These are phyloP conservation scores for Auriculariales sp. DNA, from an alignment of 768 basidiomycete species.

Conservation along the genomic window DNA sequence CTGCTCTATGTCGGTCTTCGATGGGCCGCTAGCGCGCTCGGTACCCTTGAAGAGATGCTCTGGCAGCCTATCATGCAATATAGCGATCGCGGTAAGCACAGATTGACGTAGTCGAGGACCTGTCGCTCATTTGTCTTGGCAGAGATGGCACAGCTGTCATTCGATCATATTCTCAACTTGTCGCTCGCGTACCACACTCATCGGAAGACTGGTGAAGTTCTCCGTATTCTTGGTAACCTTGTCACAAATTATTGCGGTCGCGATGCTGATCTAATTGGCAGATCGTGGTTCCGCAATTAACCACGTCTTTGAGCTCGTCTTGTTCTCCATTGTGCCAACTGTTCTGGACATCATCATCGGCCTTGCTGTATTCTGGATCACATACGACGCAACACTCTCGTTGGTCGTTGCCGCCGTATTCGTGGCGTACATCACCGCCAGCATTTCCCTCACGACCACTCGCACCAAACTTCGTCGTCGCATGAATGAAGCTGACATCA, in stretches of 20 bases:
- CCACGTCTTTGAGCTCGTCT: slow-evolving; percentile 60
- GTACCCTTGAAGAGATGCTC: slow-evolving; percentile 50
- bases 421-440: slow-evolving; percentile 34
- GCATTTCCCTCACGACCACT: slow-evolving; percentile 47
- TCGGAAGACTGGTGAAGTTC: slow-evolving; percentile 73
- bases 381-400: slow-evolving; percentile 19
- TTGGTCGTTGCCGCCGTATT: slow-evolving; percentile 59
- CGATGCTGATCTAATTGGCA: not conserved
- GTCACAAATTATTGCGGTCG: no score
- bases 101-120: not conserved
- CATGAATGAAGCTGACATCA: slow-evolving; percentile 64
- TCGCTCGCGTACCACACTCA: slow-evolving; percentile 74
- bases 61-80: slow-evolving; percentile 88
- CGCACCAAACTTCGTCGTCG: slow-evolving; percentile 57
- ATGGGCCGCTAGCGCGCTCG: slow-evolving; percentile 62
- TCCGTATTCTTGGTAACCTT: slow-evolving; percentile 40
- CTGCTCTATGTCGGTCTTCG: slow-evolving; percentile 53
- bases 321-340: slow-evolving; percentile 77
- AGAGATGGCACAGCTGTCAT: slow-evolving; percentile 81
- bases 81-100: slow-evolving; percentile 48
- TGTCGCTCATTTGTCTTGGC: slow-evolving; percentile 3
- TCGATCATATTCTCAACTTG: slow-evolving; percentile 76
- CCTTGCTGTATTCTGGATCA: slow-evolving; percentile 19
- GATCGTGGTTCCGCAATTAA: slow-evolving; percentile 81
- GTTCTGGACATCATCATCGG: slow-evolving; percentile 66